Evolutionary conservation across 441 rosid genomes (phyloP), one percentile per base, ranked within the genome.

Genomic region (Viola pubescens): DNA sequence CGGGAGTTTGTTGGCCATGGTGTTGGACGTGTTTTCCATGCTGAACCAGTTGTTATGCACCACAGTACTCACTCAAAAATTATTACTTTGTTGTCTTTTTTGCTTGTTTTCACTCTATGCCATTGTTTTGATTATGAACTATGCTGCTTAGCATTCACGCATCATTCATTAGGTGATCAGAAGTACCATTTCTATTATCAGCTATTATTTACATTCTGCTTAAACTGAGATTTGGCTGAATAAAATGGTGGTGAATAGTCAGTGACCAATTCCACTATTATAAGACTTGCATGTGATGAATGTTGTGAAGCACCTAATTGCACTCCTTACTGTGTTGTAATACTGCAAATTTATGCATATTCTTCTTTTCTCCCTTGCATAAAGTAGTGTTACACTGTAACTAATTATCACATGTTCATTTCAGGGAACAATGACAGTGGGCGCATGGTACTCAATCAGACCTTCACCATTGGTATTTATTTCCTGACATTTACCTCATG

Each of bases 1-100:
- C 64, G 66, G 44, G 82, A 87, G 59, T 91, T 88, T 77, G 96
- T 91, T 48, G 96, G 98, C 68, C 98, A 91, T 48, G 96, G 98
- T 10, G 81, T 91, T 69, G 98, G 98, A 42, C 77, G 75, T 12
- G 88, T 88, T 73, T 91, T 91, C 69, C 95, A 88, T 59, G 87
- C 96, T 0, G 96, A 87, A 80, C 98, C 96, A 37, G 87, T 88
- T 56, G 64, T 91, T 73, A 77, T 77, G 49, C 98, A 91, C 73
- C 79, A 56, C 84, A 75, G 98, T 88, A 85, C 74, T 66, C 56
- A 14, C 45, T 67, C 72, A 46, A 38, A 63, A 7, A 74, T 60
- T 40, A 7, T 47, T 66, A n/a, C 12, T 44, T 16, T 58, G 34
- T 26, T 26, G 2, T 48, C 19, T 52, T 5, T 50, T 10, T 50